phyloP scores from a whole-genome alignment of 2,329 filamentous ascomycete genomes.

The Aspergillus amoenus region DNA sequence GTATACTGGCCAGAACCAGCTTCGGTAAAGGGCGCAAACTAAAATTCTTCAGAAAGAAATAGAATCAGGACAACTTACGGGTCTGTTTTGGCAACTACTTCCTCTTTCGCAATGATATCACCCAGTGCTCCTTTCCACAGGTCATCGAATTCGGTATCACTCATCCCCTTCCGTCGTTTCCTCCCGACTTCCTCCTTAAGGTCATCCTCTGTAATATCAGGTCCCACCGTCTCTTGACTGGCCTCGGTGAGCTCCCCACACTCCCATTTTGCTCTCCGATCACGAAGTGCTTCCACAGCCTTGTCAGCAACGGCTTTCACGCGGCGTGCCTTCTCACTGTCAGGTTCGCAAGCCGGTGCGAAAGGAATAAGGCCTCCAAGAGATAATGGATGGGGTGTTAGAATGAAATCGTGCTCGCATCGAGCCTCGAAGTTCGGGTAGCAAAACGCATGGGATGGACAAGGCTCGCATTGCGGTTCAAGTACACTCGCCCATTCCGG shows the following conservation, averaged over 20 bases:
- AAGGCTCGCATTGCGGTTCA: conserved; percentile 82
- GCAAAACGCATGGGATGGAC: conserved; percentile 87
- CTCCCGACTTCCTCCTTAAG: conserved; percentile 74
- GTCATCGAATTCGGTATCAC: conserved; percentile 85
- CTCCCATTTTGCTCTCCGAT: conserved; percentile 84
- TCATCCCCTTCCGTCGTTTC: conserved; percentile 79
- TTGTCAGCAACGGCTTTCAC: conserved; percentile 86
- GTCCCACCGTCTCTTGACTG: conserved; percentile 59
- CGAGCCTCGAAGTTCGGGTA: conserved; percentile 72
- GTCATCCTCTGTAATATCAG: conserved; percentile 67
- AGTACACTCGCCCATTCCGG: conserved; percentile 71
- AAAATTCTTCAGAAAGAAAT: background rate
- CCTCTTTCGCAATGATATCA: conserved; percentile 56
- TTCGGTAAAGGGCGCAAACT: conserved; percentile 9
- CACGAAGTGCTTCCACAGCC: conserved; percentile 80
- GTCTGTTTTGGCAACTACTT: conserved; percentile 57
- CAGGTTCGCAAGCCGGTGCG: conserved; percentile 88
- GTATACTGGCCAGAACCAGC: conserved; percentile 10
- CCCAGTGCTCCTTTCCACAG: conserved; percentile 58
- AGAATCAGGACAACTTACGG: conserved; percentile 52
- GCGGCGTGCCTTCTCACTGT: conserved; percentile 85
- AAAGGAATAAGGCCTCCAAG: conserved; percentile 78
- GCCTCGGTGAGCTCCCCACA: conserved; percentile 73
- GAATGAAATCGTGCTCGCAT: conserved; percentile 85
- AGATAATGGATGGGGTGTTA: conserved; percentile 80